These are phyloP conservation scores for Chaetomium globosum DNA, from an alignment of 2,329 filamentous ascomycete genomes.

Conservation along the genomic window DNA sequence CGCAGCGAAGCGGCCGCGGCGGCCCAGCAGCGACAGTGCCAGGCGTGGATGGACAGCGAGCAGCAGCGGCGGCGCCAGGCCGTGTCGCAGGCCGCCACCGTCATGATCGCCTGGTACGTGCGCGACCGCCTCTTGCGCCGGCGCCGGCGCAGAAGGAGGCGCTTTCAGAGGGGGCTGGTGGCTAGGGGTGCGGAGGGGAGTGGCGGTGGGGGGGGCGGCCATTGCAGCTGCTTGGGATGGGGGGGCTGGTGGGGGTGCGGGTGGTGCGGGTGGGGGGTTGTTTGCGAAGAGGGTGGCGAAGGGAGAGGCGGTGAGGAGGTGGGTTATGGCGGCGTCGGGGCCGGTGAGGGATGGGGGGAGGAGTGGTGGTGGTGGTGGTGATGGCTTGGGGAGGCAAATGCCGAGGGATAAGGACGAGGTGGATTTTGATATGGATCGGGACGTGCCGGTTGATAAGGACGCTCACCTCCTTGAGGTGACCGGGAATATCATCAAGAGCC, in stretches of 20 bases:
- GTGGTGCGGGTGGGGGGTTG: not conserved
- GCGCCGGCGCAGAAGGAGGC: conserved; percentile 47
- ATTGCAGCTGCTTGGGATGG: conserved; percentile 23
- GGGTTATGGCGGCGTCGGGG: conserved; percentile 43
- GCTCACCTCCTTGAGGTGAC: conserved; percentile 49
- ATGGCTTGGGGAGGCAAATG: conserved; percentile 13
- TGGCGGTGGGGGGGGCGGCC: not conserved
- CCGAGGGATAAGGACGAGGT: conserved; percentile 45
- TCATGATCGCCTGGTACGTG: conserved; percentile 55
- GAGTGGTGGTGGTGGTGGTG: not conserved
- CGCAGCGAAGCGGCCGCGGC: conserved; percentile 51
- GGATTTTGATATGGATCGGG: conserved; percentile 48
- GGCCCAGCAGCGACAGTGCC: conserved; percentile 53
- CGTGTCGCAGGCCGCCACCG: conserved; percentile 53
- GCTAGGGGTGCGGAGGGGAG: conserved; percentile 22
- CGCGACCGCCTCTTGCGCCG: conserved; percentile 51
- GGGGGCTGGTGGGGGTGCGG: not conserved
- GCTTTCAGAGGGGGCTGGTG: conserved; percentile 47
- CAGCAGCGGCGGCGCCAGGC: conserved; percentile 53
- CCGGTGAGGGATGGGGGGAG: conserved; percentile 7
- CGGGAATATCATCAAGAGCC: conserved; percentile 53
- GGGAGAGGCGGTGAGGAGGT: conserved; percentile 48
- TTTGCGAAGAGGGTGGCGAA: conserved; percentile 38
- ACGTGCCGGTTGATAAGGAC: conserved; percentile 47
- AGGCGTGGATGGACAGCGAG: conserved; percentile 51